These are phyloP conservation scores for Volvox carteri DNA, from an alignment of 163 green algal genomes.

Conservation along the genomic window DNA sequence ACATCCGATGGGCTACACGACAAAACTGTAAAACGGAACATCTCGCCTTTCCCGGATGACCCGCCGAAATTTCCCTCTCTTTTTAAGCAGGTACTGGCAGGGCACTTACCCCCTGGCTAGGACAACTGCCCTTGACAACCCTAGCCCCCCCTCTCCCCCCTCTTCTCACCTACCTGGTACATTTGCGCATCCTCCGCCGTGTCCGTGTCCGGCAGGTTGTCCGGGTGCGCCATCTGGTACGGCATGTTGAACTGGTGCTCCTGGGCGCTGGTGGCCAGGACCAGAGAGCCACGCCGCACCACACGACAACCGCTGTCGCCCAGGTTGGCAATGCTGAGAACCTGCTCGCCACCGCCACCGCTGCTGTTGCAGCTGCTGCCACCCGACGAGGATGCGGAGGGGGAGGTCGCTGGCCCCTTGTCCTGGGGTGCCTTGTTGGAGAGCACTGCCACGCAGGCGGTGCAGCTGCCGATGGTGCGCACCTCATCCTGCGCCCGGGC, in stretches of 20 bases:
- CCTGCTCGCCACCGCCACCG: background rate
- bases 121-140: too few species aligned
- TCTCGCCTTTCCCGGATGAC: too few species aligned
- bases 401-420: conserved; percentile 1
- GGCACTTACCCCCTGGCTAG: too few species aligned
- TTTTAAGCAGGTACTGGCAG: too few species aligned
- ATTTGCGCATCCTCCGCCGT: conserved; percentile 61
- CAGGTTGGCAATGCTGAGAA: conserved; percentile 81
- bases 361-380: too few species aligned
- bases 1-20: too few species aligned
- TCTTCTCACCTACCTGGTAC: conserved; percentile 52
- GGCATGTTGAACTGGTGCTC: conserved; percentile 82
- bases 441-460: conserved; percentile 69
- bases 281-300: conserved; percentile 78
- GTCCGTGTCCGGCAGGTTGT: conserved; percentile 69
- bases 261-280: conserved; percentile 72
- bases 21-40: background rate
- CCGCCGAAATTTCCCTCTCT: too few species aligned
- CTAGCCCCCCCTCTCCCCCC: background rate
- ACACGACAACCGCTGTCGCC: conserved; percentile 91
- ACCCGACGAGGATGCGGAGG: background rate
- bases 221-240: conserved; percentile 71
- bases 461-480: conserved; percentile 71
- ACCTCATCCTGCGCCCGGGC: conserved; percentile 60
- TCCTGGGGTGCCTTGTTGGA: background rate